Evolutionary conservation across 805 yeast genomes (phyloP), one percentile per base, ranked within the genome.

Genomic region (Yamadazyma sp.): DNA sequence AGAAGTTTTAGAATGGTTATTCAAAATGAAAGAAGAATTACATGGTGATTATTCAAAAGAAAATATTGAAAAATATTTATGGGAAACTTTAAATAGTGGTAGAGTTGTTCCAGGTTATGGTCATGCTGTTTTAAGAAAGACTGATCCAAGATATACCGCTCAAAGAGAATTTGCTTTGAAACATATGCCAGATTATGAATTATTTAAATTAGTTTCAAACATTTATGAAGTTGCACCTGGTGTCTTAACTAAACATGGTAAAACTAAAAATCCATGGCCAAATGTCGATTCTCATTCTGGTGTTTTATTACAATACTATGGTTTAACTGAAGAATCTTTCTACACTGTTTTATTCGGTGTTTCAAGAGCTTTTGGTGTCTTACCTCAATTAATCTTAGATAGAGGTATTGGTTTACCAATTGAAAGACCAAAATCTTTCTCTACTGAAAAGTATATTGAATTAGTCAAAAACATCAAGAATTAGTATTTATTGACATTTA

Each of bases 41-140:
- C 72, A 79, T 51, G 94, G 88, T 62, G 73, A 67, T 44, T 56
- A 59, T 50, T 62, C 75, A 46, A 60, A 68, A 46, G 69, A 58
- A 39, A 73, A 76, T 51, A 80, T 84, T 46, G 79, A 76, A 60
- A 67, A 70, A 47, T 78, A 80, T 69, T 65, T 84, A 51, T 83
- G 93, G 93, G 70, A 70, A 26, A 65, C 82, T 34, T 71, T 84
- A 47, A 77, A 80, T 60, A 68, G 80, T 30, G 86, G 86, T 43
- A 75, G 88, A 53, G 93, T 84, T 42, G 80, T 84, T 44, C 94
- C 94, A 44, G 94, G 94, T 43, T 85, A 85, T 67, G 94, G 94
- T 31, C 94, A 84, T 60, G 93, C 93, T 36, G 93, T 84, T 34
- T 71, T 84, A 60, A 74, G 94, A 65, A 78, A 76, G 71, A 79